phyloP scores from a whole-genome alignment of 345 rosid species.

The Aurinia saxatilis region DNA sequence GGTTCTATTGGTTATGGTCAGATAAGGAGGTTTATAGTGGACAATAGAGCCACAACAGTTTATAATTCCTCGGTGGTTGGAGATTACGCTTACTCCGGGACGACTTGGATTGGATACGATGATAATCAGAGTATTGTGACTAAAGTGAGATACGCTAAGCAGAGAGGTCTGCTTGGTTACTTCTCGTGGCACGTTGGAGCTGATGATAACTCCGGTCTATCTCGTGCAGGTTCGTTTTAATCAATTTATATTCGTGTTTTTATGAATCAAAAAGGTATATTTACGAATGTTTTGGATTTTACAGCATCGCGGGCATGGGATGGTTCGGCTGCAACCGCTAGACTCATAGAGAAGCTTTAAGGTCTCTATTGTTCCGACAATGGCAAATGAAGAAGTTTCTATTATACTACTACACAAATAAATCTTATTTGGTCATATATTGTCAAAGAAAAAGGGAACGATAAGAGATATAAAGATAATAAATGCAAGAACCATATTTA shows the following conservation, averaged over 20 bases:
- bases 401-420: not conserved
- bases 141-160: constrained; percentile 47
- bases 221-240: constrained; percentile 34
- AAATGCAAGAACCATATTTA: not conserved
- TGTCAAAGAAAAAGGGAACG: not conserved
- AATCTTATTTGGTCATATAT: not conserved
- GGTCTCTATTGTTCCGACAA: not conserved
- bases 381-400: not conserved
- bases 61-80: constrained; percentile 40
- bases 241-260: too few relatives aligned
- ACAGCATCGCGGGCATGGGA: constrained; percentile 27
- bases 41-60: constrained; percentile 36
- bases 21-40: constrained; percentile 29
- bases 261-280: not conserved
- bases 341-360: constrained; percentile 2
- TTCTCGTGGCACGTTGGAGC: constrained; percentile 63
- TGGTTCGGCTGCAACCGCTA: not conserved
- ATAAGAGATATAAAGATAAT: not conserved
- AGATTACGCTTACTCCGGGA: constrained; percentile 42
- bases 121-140: constrained; percentile 37
- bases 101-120: constrained; percentile 58
- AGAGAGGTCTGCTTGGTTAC: constrained; percentile 53
- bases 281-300: not conserved
- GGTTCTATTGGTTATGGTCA: constrained; percentile 31
- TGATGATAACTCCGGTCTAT: constrained; percentile 45